These are phyloP conservation scores for Penicillium tannophilum DNA, from an alignment of 495 filamentous ascomycete species.

Conservation along the genomic window DNA sequence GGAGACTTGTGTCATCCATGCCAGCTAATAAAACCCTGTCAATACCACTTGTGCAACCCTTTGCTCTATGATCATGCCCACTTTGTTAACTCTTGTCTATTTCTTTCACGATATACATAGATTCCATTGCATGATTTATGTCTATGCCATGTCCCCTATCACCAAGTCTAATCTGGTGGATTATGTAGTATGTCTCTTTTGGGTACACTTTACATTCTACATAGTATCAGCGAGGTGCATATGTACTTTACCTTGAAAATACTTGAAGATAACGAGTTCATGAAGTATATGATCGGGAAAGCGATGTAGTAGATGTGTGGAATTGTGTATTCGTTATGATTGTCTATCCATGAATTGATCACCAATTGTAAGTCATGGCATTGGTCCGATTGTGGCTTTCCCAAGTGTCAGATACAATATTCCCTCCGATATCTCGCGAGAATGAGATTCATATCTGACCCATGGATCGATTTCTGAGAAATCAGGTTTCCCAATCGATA, in stretches of 20 bases:
- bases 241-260: constrained; percentile 2
- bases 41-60: neutral
- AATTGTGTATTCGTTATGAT: too few relatives aligned
- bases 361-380: neutral
- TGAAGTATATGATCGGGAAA: too few relatives aligned
- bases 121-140: constrained; percentile 6
- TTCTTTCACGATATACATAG: constrained; percentile 8
- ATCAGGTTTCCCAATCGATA: neutral
- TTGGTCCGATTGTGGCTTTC: neutral
- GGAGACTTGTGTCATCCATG: constrained; percentile 63
- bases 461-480: neutral
- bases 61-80: neutral
- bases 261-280: too few relatives aligned
- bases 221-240: constrained; percentile 24
- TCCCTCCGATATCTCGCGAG: neutral
- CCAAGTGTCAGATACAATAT: neutral
- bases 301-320: too few relatives aligned
- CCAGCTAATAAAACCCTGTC: constrained; percentile 35
- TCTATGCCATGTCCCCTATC: constrained; percentile 3
- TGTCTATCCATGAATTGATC: too few relatives aligned
- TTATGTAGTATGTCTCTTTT: neutral
- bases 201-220: constrained; percentile 5
- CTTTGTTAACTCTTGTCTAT: constrained; percentile 3
- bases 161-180: neutral
- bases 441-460: neutral